Percentiles rank a stretch among this genome's conserved stretches.
Conservation (phyloP, 2,329 filamentous ascomycete species). For the Claviceps lovelessii region DNA sequence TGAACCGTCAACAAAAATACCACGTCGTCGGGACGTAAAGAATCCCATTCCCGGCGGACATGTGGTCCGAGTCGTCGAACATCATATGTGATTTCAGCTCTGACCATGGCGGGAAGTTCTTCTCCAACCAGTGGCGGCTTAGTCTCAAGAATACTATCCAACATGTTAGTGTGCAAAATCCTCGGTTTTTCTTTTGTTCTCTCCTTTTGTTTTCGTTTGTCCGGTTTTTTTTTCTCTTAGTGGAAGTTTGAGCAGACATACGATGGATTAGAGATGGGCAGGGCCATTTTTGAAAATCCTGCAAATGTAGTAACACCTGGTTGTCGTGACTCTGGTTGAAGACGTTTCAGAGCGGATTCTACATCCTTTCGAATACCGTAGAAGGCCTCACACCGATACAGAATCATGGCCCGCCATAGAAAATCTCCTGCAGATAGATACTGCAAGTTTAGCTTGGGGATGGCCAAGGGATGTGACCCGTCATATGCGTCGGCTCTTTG, state of each 20-base stretch:
- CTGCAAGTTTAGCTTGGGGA: slow-evolving; percentile 90
- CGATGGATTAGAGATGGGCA: slow-evolving; percentile 72
- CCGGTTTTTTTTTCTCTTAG: not conserved
- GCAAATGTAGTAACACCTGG: slow-evolving; percentile 59
- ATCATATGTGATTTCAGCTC: slow-evolving; percentile 75
- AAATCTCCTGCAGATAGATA: slow-evolving; percentile 94
- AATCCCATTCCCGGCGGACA: slow-evolving; percentile 78
- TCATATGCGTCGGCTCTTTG: slow-evolving; percentile 76
- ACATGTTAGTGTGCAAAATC: not conserved
- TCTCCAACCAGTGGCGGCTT: slow-evolving; percentile 72
- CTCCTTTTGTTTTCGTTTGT: not conserved
- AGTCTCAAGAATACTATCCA: slow-evolving; percentile 58
- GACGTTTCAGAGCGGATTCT: slow-evolving; percentile 62
- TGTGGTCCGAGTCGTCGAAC: slow-evolving; percentile 64
- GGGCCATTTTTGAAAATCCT: slow-evolving; percentile 82
- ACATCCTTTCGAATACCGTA: slow-evolving; percentile 89
- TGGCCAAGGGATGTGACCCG: slow-evolving; percentile 70
- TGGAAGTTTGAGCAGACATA: slow-evolving; percentile 13
- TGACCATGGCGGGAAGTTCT: slow-evolving; percentile 66
- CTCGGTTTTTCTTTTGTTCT: no score
- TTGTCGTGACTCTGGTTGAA: slow-evolving; percentile 54
- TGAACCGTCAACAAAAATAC: slow-evolving; percentile 75
- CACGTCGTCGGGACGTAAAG: slow-evolving; percentile 71
- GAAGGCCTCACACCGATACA: slow-evolving; percentile 84
- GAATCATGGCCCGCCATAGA: slow-evolving; percentile 80